Evolutionary conservation across 2,329 filamentous ascomycete genomes (phyloP), one percentile per base, ranked within the genome.

Genomic region (Phialophora chinensis): DNA sequence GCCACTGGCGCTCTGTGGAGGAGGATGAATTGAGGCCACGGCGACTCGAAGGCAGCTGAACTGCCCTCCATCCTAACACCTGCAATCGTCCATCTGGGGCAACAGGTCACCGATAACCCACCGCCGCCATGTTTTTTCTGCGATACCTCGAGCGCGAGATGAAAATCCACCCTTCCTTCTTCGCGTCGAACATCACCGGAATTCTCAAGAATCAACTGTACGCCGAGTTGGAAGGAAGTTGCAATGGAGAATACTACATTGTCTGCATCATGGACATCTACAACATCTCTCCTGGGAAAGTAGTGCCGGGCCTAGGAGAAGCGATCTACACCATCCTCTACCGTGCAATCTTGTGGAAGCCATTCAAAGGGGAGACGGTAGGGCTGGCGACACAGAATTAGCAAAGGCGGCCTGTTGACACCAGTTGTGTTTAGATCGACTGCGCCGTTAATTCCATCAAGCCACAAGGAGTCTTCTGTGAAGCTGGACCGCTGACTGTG

Each of bases 211-310:
- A 91, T 73, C 93, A 94, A 79, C 88, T 99, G 31, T 86, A 97
- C 71, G 90, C 91, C 76, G 94, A 98, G 77, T 92, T 97, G 69
- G 95, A 99, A 81, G 95, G 95, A 27, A 94, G 91, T 50, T 97
- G 93, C 79, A 95, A 93, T 2, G 95, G 95, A 66, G 92, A 92
- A 77, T 97, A 96, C 84, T 98, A 95, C 80, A 96, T 99, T 76
- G 95, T 99, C 74, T 95, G 93, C 76, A 96, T 99, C 75, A 94
- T 99, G 88, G 93, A 97, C 79, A 91, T 93, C 57, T 93, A 96
- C 75, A 91, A 97, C 73, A 94, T 98, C 75, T 96, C 92, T 17
- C 93, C 97, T 76, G 93, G 93, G 12, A 90, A 92, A 73, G 94
- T 99, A 69, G 86, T 97, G 64, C 94, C 95, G 2, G 92, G 94